phyloP scores from a whole-genome alignment of 2,329 filamentous ascomycete genomes.

The Diaporthe sp. region DNA sequence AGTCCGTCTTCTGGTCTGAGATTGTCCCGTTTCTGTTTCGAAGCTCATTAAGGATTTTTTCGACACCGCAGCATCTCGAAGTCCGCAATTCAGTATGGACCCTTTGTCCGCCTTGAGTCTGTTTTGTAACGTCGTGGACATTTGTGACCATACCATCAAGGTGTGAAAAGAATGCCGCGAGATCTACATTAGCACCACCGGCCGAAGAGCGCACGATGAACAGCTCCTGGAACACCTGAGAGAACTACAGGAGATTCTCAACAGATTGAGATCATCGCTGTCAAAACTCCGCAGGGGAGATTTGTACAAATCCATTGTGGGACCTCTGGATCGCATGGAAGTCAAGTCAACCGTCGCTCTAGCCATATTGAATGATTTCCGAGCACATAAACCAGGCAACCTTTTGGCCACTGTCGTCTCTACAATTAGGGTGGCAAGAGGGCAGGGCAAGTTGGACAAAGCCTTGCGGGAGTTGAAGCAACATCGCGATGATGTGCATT shows the following conservation, averaged over 20 bases:
- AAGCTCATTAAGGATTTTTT: too few relatives aligned
- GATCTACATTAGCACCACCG: not conserved
- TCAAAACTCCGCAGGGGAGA: not conserved
- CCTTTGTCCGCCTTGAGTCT: not conserved
- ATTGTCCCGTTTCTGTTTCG: too few relatives aligned
- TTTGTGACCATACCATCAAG: not conserved
- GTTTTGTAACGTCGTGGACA: not conserved
- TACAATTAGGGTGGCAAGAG: not conserved
- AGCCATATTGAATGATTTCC: not conserved
- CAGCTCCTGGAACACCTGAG: not conserved
- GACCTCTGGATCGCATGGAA: not conserved
- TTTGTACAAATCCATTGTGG: not conserved
- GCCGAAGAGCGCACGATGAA: not conserved
- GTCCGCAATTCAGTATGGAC: not conserved
- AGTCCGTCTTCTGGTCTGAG: too few relatives aligned
- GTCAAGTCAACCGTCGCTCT: not conserved
- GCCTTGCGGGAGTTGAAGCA: not conserved
- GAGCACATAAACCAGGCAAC: not conserved
- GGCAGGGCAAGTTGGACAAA: not conserved
- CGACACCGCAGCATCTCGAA: too few relatives aligned
- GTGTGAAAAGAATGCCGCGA: not conserved
- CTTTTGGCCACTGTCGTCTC: not conserved
- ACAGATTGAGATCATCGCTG: not conserved
- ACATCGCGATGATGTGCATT: not conserved
- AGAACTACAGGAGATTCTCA: not conserved